Base-by-base conservation (phyloP, 2,329 filamentous ascomycete species). In the Aurifilum marmelostoma region DNA sequence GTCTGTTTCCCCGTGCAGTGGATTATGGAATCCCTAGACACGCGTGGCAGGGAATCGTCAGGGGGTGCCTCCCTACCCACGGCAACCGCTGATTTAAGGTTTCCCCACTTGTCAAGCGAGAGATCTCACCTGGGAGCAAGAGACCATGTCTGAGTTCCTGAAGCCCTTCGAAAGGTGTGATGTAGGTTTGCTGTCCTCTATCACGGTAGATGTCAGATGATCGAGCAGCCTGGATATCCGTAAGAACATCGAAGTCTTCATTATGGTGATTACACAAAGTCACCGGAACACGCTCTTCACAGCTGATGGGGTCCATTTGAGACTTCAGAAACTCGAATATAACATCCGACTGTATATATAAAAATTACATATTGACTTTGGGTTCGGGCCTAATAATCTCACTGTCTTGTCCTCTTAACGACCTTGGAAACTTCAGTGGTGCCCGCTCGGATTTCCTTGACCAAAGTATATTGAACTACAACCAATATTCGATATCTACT, bases 91-190 rank as follows among this genome's bases (percentile, higher is more conserved):
- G 27, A 37, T 5, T 60, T 39, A 60, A 60, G 58, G 58, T 60
- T 60, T 37, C 58, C 39, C 58, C 58, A 37, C 58, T 37, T 32
- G 18, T 11, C 58, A 39, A 60, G 32, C 58, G 58, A 60, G 58
- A 39, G 56, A 59, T 37, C 56, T 59, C 24, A 24, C 50, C 50
- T 59, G 24, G 24, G 14, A 21, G 12, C 27, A 29, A 29, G 24
- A 56, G 29, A 56, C 32, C 52, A 16, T 27, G 27, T 56, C 14
- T 29, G 5, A 21, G 3, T 27, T 56, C 27, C 27, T 29, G 14
- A 56, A 29, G 0, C 52, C 52, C 43, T 47, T 29, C 1, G 9
- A 16, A 29, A 18, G 14, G 32, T 29, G 6, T 56, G 34, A 34
- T 34, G 52, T 29, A 27, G 27, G 29, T 24, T 5, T 56, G 27